Base-by-base conservation (phyloP, 2,329 filamentous ascomycete genomes). In the Beauveria brongniartii region DNA sequence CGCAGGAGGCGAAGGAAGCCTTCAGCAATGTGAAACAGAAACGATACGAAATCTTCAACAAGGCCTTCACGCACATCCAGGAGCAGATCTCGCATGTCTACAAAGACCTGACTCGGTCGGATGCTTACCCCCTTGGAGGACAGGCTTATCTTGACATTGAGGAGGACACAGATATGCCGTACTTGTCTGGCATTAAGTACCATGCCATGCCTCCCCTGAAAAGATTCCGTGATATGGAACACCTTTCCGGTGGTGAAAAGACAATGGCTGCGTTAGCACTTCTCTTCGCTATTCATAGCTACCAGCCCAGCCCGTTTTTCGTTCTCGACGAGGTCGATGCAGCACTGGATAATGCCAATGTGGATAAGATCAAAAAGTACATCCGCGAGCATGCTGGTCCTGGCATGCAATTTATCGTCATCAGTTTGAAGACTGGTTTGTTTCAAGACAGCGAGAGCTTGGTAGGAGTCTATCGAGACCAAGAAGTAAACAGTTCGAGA, bases 331-430 rank as follows among this genome's bases (percentile, higher is more conserved):
- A 99, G 76, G 93, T 99, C 16, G 94, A 99, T 72, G 95, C 94
- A 10, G 95, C 94, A 46, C 83, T 99, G n/a, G 94, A 99, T 72
- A 96, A 97, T 70, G 92, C 93, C 63, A 99, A 99, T 69, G 94
- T 97, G 7, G 88, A 91, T 67, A 92, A 95, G 72, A 92, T 99
- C 74, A 94, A 93, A 65, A 94, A 94, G 74, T 99, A 99, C 71
- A 96, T 99, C 64, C 85, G 89, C 43, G 91, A 96, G 70, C 92
- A 99, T 74, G 90, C 92, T 1, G 91, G 91, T 0, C 94, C 94
- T 1, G 95, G 95, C 16, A 97, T 97, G 92, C 94, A 99, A 74
- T 99, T 99, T 68, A 95, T 99, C 63, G 94, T 99, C 66, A 99
- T 99, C 74, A 92, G 87, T 77, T 82, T 99, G 72, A 99, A 99